Percentiles rank a stretch among this genome's conserved stretches.
Evolutionary conservation across 805 yeast genomes (phyloP).

Genomic region (Cyberlindnera xishuangbannaensis): DNA sequence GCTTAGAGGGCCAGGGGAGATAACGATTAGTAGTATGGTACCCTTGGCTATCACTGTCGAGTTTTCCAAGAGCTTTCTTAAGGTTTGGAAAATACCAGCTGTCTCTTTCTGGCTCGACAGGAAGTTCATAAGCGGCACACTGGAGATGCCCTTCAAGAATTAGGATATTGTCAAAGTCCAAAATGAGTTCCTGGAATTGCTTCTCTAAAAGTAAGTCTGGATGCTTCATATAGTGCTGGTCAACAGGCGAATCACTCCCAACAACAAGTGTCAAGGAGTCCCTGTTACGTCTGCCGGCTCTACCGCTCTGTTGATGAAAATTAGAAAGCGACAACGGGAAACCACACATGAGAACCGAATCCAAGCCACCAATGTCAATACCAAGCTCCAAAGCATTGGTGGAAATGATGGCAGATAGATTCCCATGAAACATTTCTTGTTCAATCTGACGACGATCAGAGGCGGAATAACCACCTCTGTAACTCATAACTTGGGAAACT

Average conservation of each 20-base stretch:
- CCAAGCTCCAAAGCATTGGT: slow-evolving; percentile 96
- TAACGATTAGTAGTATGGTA: slow-evolving; percentile 53
- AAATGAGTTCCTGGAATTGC: slow-evolving; percentile 51
- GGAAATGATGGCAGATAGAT: slow-evolving; percentile 79
- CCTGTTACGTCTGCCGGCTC: slow-evolving; percentile 86
- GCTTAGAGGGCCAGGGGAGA: slow-evolving; percentile 76
- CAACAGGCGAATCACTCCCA: slow-evolving; percentile 78
- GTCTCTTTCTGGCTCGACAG: slow-evolving; percentile 51
- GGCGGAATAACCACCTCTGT: slow-evolving; percentile 92
- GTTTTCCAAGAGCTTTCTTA: slow-evolving; percentile 25
- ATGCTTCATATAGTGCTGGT: slow-evolving; percentile 73
- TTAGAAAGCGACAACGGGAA: slow-evolving; percentile 85
- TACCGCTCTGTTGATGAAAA: slow-evolving; percentile 92
- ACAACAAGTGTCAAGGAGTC: slow-evolving; percentile 85
- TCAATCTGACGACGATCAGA: slow-evolving; percentile 84
- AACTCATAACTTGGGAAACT: slow-evolving; percentile 73
- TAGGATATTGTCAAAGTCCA: slow-evolving; percentile 55
- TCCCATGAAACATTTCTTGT: slow-evolving; percentile 83
- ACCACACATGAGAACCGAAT: slow-evolving; percentile 88
- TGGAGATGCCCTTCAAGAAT: slow-evolving; percentile 81
- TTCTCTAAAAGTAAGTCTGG: slow-evolving; percentile 51
- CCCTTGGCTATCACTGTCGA: slow-evolving; percentile 37
- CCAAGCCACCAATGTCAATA: slow-evolving; percentile 88
- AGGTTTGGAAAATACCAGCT: slow-evolving; percentile 43
- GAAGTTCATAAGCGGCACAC: slow-evolving; percentile 88